phyloP scores from a whole-genome alignment of 176 grass and related monocot species.

The Urochloa ruziziensis region DNA sequence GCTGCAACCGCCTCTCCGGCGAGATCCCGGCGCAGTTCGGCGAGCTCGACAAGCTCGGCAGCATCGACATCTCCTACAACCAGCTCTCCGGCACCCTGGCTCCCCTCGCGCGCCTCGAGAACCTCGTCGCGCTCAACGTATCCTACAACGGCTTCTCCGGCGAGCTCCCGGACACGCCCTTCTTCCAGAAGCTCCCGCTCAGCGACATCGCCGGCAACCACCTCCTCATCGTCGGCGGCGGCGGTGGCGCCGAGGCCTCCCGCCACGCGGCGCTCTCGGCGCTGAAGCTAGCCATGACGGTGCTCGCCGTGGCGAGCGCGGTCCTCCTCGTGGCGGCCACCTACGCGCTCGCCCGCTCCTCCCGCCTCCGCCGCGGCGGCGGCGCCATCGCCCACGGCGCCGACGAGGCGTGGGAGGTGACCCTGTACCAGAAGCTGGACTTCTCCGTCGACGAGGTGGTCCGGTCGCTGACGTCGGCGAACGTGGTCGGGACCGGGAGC shows the following conservation, averaged over 20 bases:
- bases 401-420: slow-evolving; percentile 78
- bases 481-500: slow-evolving; percentile 89
- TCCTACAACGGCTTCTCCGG: slow-evolving; percentile 90
- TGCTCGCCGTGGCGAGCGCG: slow-evolving; percentile 56
- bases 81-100: slow-evolving; percentile 63
- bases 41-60: slow-evolving; percentile 65
- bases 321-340: slow-evolving; percentile 52
- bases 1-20: slow-evolving; percentile 77
- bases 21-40: slow-evolving; percentile 67
- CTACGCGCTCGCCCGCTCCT: slow-evolving; percentile 56
- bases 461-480: slow-evolving; percentile 62
- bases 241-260: slow-evolving; percentile 12
- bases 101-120: slow-evolving; percentile 56
- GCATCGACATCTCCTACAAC: slow-evolving; percentile 84
- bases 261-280: slow-evolving; percentile 44
- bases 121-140: slow-evolving; percentile 85
- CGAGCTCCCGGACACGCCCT: slow-evolving; percentile 71
- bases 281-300: slow-evolving; percentile 72
- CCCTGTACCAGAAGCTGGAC: slow-evolving; percentile 92
- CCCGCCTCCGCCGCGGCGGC: slow-evolving; percentile 38
- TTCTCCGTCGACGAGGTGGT: slow-evolving; percentile 77
- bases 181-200: slow-evolving; percentile 86
- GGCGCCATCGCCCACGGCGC: not conserved
- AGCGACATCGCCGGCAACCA: slow-evolving; percentile 82
- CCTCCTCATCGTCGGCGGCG: slow-evolving; percentile 46